Evolutionary conservation across 108 stramenopile species (phyloP).

Genomic region (Parietichytrium sp.): DNA sequence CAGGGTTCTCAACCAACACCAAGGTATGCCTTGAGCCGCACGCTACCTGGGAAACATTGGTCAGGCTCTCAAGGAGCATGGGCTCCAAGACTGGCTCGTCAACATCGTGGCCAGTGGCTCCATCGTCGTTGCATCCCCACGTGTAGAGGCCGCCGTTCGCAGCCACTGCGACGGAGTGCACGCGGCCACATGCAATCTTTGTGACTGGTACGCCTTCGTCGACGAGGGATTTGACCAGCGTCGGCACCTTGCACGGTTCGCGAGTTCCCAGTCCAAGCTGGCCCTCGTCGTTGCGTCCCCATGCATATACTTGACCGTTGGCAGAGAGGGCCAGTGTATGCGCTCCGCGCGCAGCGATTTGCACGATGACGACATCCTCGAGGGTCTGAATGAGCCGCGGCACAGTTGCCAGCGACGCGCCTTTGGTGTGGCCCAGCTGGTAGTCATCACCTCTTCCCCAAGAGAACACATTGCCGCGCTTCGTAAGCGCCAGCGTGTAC

Average conservation of each 20-base stretch:
- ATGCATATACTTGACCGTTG: not conserved
- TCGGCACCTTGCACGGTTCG: conserved; percentile 20
- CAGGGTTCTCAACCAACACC: not conserved
- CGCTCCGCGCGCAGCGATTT: conserved; percentile 28
- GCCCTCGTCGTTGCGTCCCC: conserved; percentile 26
- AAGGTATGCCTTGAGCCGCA: conserved; percentile 19
- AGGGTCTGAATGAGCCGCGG: not conserved
- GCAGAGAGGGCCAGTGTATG: not conserved
- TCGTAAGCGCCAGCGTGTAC: conserved; percentile 2
- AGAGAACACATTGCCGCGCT: conserved; percentile 14
- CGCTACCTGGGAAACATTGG: conserved; percentile 2
- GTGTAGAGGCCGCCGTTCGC: not conserved
- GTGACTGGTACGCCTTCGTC: not conserved
- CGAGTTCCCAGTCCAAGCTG: conserved; percentile 22
- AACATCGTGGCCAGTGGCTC: not conserved
- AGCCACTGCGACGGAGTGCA: not conserved
- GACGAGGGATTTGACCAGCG: not conserved
- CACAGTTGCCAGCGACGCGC: not conserved
- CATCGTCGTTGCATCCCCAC: conserved; percentile 20
- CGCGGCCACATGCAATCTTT: conserved; percentile 15
- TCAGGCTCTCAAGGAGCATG: not conserved
- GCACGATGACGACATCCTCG: conserved; percentile 4
- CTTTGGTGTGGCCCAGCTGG: conserved; percentile 25
- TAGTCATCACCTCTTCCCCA: conserved; percentile 27
- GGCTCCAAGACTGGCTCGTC: conserved; percentile 21